A percentile compares a stretch with the other conserved stretches of the same genome.
These are phyloP conservation scores for Coemansia guatemalensis DNA, from an alignment of 192 early-diverging fungal genomes.

Conservation along the genomic window DNA sequence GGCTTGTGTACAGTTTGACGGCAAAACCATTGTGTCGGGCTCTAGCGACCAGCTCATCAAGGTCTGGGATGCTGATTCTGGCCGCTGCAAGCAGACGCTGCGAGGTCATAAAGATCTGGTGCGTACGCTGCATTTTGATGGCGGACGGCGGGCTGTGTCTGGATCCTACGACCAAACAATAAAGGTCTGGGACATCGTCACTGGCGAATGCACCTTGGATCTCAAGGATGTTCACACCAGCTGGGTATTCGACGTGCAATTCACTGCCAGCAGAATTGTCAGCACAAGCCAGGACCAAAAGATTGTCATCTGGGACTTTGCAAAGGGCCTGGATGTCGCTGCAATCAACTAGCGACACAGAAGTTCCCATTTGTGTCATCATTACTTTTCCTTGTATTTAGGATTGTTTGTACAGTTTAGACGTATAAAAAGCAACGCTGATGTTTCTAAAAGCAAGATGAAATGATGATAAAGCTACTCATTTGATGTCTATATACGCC, in stretches of 20 bases:
- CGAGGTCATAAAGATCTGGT: constrained; percentile 73
- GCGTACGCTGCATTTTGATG: constrained; percentile 80
- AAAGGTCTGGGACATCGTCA: constrained; percentile 89
- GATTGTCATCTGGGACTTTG: constrained; percentile 58
- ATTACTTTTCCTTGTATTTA: too few relatives aligned
- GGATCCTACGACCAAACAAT: constrained; percentile 94
- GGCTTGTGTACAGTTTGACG: constrained; percentile 85
- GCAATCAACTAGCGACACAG: constrained; percentile 23
- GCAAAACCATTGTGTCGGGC: constrained; percentile 72
- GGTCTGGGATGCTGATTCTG: constrained; percentile 75
- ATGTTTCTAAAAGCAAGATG: background rate
- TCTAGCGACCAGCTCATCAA: constrained; percentile 81
- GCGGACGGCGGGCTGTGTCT: constrained; percentile 76
- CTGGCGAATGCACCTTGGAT: constrained; percentile 74
- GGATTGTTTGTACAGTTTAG: too few relatives aligned
- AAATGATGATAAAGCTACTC: background rate
- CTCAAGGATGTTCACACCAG: constrained; percentile 76
- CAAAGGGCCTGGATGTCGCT: constrained; percentile 43
- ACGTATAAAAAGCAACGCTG: too few relatives aligned
- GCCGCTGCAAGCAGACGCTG: constrained; percentile 61
- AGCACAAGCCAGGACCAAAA: constrained; percentile 67
- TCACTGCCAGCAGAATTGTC: constrained; percentile 78
- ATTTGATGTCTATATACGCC: background rate
- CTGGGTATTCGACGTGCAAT: constrained; percentile 97
- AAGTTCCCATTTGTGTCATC: too few relatives aligned